Evolutionary conservation across 2,329 filamentous ascomycete genomes (phyloP).

Genomic region (Pestalotiopsis sp.): DNA sequence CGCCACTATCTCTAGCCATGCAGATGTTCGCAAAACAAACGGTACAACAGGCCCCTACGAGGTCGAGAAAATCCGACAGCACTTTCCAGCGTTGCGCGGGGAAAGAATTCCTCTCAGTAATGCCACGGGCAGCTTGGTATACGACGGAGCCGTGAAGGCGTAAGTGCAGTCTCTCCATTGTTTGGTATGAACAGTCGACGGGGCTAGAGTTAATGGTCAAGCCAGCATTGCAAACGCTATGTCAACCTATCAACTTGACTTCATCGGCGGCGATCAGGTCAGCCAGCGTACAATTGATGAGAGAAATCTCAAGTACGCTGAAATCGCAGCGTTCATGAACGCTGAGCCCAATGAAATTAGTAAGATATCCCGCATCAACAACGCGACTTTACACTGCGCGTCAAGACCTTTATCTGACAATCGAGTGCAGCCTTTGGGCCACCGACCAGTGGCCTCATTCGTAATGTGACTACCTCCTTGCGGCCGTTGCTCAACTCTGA

Average conservation of each 20-base stretch:
- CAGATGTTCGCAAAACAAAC: background rate
- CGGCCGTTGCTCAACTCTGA: slow-evolving; percentile 48
- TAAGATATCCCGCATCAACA: background rate
- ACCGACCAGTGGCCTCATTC: slow-evolving; percentile 76
- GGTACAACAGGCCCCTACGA: background rate
- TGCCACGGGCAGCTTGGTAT: slow-evolving; percentile 7
- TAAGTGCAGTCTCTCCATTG: background rate
- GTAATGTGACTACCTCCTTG: slow-evolving; percentile 66
- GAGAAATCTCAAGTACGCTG: background rate
- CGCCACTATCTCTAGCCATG: background rate
- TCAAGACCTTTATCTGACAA: background rate
- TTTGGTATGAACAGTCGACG: background rate
- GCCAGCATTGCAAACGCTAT: slow-evolving; percentile 6
- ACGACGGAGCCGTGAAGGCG: slow-evolving; percentile 2
- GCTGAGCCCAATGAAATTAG: slow-evolving; percentile 2
- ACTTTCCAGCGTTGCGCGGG: slow-evolving; percentile 6
- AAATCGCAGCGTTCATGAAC: slow-evolving; percentile 1
- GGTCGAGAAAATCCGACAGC: slow-evolving; percentile 3
- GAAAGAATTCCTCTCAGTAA: slow-evolving; percentile 8
- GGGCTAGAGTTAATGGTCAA: background rate
- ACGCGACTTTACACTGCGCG: background rate
- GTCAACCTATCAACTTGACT: slow-evolving; percentile 9
- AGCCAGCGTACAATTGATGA: background rate
- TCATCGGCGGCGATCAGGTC: background rate
- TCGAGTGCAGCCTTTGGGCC: slow-evolving; percentile 59